Conservation (phyloP, 2,329 filamentous ascomycete species). For the Alternaria solani region DNA sequence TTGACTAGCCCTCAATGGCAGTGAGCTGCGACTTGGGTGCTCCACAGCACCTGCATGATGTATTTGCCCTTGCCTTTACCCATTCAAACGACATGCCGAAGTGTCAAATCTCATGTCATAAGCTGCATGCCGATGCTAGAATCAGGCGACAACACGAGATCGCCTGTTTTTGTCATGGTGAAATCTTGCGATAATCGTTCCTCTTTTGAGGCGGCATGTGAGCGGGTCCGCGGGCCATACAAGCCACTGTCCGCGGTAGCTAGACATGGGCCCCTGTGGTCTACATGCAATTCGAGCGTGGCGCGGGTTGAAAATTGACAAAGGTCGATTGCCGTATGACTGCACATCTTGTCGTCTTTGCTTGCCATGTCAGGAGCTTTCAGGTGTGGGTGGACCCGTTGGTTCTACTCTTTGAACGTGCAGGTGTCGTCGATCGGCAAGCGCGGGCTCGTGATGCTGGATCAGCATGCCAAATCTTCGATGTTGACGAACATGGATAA, state of each 20-base stretch:
- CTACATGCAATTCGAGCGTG: not conserved
- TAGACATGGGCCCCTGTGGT: not conserved
- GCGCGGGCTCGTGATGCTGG: not conserved
- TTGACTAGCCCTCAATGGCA: not conserved
- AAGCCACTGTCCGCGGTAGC: not conserved
- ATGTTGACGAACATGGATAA: slow-evolving; percentile 1
- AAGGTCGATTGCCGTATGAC: not conserved
- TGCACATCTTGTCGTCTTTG: not conserved
- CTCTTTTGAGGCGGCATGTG: not conserved
- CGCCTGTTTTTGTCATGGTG: not conserved
- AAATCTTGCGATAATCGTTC: not conserved
- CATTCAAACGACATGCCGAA: slow-evolving; percentile 7
- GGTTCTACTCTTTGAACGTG: not conserved
- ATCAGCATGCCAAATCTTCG: slow-evolving; percentile 13
- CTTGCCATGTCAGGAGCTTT: slow-evolving; percentile 2
- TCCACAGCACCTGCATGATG: slow-evolving; percentile 9
- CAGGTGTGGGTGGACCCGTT: slow-evolving; percentile 4
- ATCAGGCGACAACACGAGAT: slow-evolving; percentile 1
- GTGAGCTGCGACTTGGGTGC: not conserved
- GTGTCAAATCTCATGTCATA: not conserved
- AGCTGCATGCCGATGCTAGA: slow-evolving; percentile 6
- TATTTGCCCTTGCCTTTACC: not conserved
- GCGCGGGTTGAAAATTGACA: not conserved
- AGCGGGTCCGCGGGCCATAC: not conserved
- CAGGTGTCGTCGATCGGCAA: slow-evolving; percentile 2